Evolutionary conservation across 2,329 filamentous ascomycete species (phyloP).

Genomic region (Talaromyces sp.): DNA sequence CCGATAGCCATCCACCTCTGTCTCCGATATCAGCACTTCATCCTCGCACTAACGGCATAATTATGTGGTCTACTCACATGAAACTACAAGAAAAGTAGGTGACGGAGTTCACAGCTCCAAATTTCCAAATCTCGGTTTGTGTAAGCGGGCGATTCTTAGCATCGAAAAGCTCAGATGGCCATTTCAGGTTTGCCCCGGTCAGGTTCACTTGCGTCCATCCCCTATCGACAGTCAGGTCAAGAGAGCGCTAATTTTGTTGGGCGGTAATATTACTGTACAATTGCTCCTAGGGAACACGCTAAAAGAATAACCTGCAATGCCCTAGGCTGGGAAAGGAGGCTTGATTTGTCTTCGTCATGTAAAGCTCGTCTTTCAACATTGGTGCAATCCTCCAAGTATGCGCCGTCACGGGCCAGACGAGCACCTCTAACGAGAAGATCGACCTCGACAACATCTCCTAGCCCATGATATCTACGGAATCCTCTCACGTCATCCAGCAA

Average conservation of each 20-base stretch:
- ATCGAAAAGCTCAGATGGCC: conserved; percentile 28
- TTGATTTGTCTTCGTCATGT: conserved; percentile 16
- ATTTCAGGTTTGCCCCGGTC: conserved; percentile 33
- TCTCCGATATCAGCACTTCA: conserved; percentile 1
- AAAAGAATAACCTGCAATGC: conserved; percentile 30
- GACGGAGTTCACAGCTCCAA: conserved; percentile 32
- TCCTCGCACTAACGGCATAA: background rate
- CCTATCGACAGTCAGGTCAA: conserved; percentile 1
- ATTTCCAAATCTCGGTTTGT: conserved; percentile 23
- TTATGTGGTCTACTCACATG: conserved; percentile 16
- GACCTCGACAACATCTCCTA: conserved; percentile 16
- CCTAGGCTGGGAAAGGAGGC: conserved; percentile 28
- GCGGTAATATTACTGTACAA: conserved; percentile 25
- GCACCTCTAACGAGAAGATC: conserved; percentile 16
- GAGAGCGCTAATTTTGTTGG: background rate
- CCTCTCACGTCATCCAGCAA: conserved; percentile 15
- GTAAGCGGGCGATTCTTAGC: conserved; percentile 8
- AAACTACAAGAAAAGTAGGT: conserved; percentile 32
- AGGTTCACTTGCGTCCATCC: conserved; percentile 34
- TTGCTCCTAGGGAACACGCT: conserved; percentile 32
- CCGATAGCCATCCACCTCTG: conserved; percentile 29
- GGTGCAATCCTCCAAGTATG: conserved; percentile 3
- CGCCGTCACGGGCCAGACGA: conserved; percentile 15
- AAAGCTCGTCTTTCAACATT: conserved; percentile 15
- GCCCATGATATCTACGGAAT: conserved; percentile 14